A percentile compares a stretch with the other conserved stretches of the same genome.
These are phyloP conservation scores for Sutorius eximius DNA, from an alignment of 1,284 basidiomycete genomes.

Conservation along the genomic window DNA sequence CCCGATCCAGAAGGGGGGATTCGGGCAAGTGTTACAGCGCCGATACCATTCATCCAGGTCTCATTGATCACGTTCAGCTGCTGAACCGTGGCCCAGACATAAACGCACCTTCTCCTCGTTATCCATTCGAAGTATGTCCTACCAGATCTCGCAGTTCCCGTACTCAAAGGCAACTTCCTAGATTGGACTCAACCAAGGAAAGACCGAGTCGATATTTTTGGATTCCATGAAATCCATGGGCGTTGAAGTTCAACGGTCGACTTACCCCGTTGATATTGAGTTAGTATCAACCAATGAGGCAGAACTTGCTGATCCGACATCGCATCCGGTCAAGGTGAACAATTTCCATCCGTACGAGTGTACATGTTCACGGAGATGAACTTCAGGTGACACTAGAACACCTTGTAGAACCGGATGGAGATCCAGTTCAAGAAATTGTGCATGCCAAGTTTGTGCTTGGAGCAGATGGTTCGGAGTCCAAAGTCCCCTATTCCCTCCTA, in stretches of 20 bases:
- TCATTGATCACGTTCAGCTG: constrained; percentile 16
- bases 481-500: background rate
- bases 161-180: constrained; percentile 3
- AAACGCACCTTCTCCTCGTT: constrained; percentile 35
- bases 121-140: constrained; percentile 35
- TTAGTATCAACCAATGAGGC: constrained; percentile 34
- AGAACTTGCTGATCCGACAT: constrained; percentile 31
- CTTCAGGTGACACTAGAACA: constrained; percentile 39
- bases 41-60: background rate
- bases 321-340: constrained; percentile 38
- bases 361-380: constrained; percentile 1
- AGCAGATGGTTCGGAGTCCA: constrained; percentile 43
- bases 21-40: constrained; percentile 10
- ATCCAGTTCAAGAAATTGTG: constrained; percentile 43
- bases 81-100: constrained; percentile 35
- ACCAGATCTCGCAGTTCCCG: too few relatives aligned
- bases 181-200: constrained; percentile 39
- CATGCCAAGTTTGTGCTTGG: constrained; percentile 57
- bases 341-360: background rate
- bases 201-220: constrained; percentile 38
- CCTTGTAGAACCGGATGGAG: constrained; percentile 29
- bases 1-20: constrained; percentile 36
- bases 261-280: constrained; percentile 33
- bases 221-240: constrained; percentile 31
- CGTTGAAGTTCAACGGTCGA: constrained; percentile 37